Base-by-base conservation (phyloP, 441 rosid genomes). In the Erodium trifolium region DNA sequence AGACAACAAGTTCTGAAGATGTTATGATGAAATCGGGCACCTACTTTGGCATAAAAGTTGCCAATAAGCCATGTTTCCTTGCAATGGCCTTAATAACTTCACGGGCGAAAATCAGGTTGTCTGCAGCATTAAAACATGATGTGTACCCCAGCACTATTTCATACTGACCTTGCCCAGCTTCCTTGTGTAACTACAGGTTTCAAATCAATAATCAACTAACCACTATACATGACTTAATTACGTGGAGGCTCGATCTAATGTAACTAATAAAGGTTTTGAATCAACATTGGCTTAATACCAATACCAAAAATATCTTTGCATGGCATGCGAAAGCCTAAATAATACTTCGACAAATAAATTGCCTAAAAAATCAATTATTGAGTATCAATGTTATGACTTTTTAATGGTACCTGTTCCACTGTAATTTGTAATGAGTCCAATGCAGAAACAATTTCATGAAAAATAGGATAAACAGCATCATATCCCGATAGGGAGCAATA, bases 21-120 rank as follows among this genome's bases (percentile, higher is more conserved):
- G n/a, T 23, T 23, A 4, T 49, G 57, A 67, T 23, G 69, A 62
- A 69, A 74, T 13, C 16, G 65, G 39, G 47, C 59, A 77, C 96
- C 72, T 85, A 94, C 97, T 94, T 94, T 37, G 99, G 99, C 69
- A 88, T 80, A 76, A 90, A 94, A 64, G 98, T 94, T 3, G 96
- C 98, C 49, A 92, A 77, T 53, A 88, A 67, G 55, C 96, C 91
- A 75, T 86, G 93, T 82, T 84, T 92, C 82, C 92, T 84, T 74
- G 90, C 89, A 73, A 86, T 80, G 57, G 97, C 84, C 81, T 86
- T 85, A 66, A 92, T 78, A 72, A 73, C 87, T 85, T 94, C 99
- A 63, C 89, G 97, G 1, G 89, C 73, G 75, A 81, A 92, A 70
- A 94, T 83, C 79, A 92, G 80, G 68, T 88, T 83, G 77, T 92